Percentiles rank a stretch among this genome's conserved stretches.
Evolutionary conservation across 2,329 filamentous ascomycete species (phyloP).

Genomic region (Cercospora brassicicola): DNA sequence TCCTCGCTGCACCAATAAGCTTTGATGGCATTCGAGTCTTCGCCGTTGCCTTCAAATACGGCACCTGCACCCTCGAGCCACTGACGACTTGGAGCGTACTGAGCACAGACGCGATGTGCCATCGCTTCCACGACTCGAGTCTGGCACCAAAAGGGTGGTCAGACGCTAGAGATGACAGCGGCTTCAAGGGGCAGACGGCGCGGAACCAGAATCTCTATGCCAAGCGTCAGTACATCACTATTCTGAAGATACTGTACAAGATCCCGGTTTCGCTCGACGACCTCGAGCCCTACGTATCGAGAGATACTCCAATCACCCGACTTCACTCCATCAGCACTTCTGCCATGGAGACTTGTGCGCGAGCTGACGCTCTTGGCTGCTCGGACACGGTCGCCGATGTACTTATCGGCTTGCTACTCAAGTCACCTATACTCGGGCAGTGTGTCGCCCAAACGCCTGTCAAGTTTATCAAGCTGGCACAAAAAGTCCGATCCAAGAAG

Average conservation of each 20-base stretch:
- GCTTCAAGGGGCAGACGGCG: not conserved
- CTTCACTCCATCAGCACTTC: conserved; percentile 1
- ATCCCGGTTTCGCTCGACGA: not conserved
- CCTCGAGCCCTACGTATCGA: not conserved
- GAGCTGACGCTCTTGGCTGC: conserved; percentile 4
- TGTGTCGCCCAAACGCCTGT: not conserved
- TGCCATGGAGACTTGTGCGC: not conserved
- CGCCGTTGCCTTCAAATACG: not conserved
- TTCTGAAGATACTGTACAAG: conserved; percentile 3
- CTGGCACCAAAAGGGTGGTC: conserved; percentile 7
- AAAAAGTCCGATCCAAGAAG: not conserved
- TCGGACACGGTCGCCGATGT: not conserved
- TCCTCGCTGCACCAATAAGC: not conserved
- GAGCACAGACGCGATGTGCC: not conserved
- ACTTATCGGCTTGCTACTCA: not conserved
- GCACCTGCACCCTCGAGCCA: not conserved
- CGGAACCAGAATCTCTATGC: conserved; percentile 8
- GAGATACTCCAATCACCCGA: too few relatives aligned
- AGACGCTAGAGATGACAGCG: not conserved
- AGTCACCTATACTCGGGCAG: not conserved
- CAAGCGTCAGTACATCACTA: conserved; percentile 6
- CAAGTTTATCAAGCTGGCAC: conserved; percentile 6
- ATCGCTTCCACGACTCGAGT: conserved; percentile 10
- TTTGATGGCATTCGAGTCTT: not conserved
- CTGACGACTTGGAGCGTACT: not conserved